Conservation (phyloP, 2,329 filamentous ascomycete genomes). For the Anisogramma anomala region DNA sequence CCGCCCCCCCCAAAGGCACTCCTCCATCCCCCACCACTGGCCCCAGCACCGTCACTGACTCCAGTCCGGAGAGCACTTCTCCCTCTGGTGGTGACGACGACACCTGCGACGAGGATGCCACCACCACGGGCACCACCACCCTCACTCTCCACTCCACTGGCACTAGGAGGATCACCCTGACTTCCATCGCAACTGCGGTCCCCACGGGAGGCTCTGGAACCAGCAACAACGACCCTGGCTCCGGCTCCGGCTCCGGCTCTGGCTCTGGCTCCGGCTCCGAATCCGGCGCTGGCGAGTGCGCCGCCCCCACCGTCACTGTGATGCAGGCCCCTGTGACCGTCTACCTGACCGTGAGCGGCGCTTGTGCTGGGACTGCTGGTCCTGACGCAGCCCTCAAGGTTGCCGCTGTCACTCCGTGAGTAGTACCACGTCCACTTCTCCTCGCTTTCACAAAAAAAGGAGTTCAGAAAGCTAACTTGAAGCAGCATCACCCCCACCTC, state of each 20-base stretch:
- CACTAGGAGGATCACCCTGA: constrained; percentile 4
- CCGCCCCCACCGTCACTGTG: constrained; percentile 13
- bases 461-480: too few relatives aligned
- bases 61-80: constrained; percentile 11
- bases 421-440: too few relatives aligned
- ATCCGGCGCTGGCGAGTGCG: constrained; percentile 4
- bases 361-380: not conserved
- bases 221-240: not conserved
- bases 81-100: not conserved
- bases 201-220: not conserved
- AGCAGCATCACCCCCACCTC: too few relatives aligned
- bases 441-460: too few relatives aligned
- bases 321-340: constrained; percentile 18
- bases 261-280: not conserved
- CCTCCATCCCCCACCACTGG: constrained; percentile 16
- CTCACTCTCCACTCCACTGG: constrained; percentile 2
- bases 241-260: constrained; percentile 2
- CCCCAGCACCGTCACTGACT: constrained; percentile 14
- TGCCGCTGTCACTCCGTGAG: too few relatives aligned
- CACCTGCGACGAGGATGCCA: not conserved
- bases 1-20: constrained; percentile 1
- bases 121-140: constrained; percentile 1
- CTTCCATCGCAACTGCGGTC: not conserved
- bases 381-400: not conserved
- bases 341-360: constrained; percentile 15